phyloP scores from a whole-genome alignment of 176 grass and related monocot genomes.

The Zea luxurians region DNA sequence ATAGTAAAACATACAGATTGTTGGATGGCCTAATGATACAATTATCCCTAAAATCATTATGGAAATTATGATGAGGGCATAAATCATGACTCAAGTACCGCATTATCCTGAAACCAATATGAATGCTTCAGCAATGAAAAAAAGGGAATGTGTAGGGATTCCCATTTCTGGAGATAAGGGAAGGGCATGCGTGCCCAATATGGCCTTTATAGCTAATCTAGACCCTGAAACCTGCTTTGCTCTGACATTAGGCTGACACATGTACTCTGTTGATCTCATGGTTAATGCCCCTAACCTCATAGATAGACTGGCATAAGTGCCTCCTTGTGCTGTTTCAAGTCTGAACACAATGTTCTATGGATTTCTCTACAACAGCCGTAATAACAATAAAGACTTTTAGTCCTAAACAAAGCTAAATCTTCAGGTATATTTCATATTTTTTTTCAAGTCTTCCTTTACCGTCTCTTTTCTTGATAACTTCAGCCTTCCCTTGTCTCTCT shows the following conservation, averaged over 20 bases:
- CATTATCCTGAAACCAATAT: background rate
- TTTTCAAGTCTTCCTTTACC: too few species aligned
- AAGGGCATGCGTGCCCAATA: slow-evolving; percentile 43
- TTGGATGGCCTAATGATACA: background rate
- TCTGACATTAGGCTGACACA: slow-evolving; percentile 26
- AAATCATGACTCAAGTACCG: slow-evolving; percentile 18
- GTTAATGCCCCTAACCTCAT: slow-evolving; percentile 32
- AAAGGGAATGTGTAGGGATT: slow-evolving; percentile 25
- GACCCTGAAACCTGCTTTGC: slow-evolving; percentile 38
- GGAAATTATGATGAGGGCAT: slow-evolving; percentile 6
- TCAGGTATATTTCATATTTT: too few species aligned
- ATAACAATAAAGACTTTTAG: too few species aligned
- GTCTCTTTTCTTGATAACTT: too few species aligned
- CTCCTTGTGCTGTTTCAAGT: slow-evolving; percentile 36
- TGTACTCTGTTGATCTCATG: slow-evolving; percentile 48
- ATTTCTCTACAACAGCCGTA: background rate
- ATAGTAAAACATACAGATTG: background rate
- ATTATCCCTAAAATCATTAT: slow-evolving; percentile 3
- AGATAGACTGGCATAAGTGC: slow-evolving; percentile 37
- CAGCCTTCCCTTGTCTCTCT: too few species aligned
- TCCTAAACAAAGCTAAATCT: too few species aligned
- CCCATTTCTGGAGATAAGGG: slow-evolving; percentile 42
- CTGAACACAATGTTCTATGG: slow-evolving; percentile 40
- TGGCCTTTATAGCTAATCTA: slow-evolving; percentile 59
- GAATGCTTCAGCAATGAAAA: slow-evolving; percentile 16